Evolutionary conservation across 345 rosid species (phyloP).

Genomic region (Hibiscus mutabilis): DNA sequence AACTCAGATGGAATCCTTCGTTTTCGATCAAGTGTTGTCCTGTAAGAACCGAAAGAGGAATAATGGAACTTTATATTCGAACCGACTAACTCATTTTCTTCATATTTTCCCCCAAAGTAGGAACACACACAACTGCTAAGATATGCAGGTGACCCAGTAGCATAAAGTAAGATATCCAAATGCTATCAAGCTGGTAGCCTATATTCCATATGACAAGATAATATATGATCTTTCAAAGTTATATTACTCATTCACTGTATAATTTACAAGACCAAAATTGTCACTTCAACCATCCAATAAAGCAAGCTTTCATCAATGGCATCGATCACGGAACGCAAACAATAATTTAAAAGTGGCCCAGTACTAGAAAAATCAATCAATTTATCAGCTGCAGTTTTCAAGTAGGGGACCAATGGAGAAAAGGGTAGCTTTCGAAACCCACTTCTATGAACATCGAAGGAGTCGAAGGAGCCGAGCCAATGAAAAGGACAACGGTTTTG

Average conservation of each 20-base stretch:
- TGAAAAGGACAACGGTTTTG: constrained; percentile 17
- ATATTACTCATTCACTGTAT: constrained; percentile 12
- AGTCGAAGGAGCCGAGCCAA: constrained; percentile 15
- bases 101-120: constrained; percentile 6
- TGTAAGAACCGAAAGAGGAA: not conserved
- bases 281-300: constrained; percentile 14
- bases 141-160: constrained; percentile 8
- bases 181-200: not conserved
- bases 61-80: not conserved
- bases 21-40: not conserved
- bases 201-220: constrained; percentile 5
- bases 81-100: constrained; percentile 12
- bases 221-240: constrained; percentile 6
- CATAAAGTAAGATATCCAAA: constrained; percentile 4
- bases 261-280: constrained; percentile 6
- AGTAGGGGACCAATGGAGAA: constrained; percentile 27
- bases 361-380: constrained; percentile 15
- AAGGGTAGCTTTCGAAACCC: constrained; percentile 14
- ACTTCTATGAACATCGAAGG: constrained; percentile 13
- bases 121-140: constrained; percentile 20
- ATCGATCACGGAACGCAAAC: constrained; percentile 20
- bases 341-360: constrained; percentile 19
- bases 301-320: constrained; percentile 15
- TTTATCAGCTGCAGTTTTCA: constrained; percentile 18
- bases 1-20: not conserved